Conservation (phyloP, 164 flowering plant species). For the Nelumbo lutea region DNA sequence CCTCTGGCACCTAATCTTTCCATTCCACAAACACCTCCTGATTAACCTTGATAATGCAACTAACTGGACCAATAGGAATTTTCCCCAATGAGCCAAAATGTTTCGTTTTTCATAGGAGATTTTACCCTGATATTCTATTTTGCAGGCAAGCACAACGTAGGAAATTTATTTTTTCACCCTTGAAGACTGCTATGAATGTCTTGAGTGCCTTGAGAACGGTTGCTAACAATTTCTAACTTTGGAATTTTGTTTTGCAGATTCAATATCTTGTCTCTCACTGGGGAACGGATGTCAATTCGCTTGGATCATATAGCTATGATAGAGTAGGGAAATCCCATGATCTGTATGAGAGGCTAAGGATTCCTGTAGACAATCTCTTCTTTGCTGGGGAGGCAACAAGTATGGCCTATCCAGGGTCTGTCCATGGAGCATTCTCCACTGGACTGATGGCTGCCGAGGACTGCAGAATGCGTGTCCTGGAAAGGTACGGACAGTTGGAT, state of each 20-base stretch:
- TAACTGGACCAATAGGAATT: no score
- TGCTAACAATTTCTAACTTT: not conserved
- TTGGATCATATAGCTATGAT: conserved; percentile 91
- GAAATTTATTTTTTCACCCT: no score
- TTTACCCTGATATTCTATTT: no score
- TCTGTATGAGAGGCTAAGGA: conserved; percentile 75
- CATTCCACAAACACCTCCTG: not conserved
- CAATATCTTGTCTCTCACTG: conserved; percentile 89
- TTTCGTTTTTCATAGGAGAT: no score
- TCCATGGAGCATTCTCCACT: conserved; percentile 91
- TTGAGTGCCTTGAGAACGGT: not conserved
- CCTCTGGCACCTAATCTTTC: not conserved
- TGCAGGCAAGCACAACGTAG: no score
- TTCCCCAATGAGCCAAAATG: no score
- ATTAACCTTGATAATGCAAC: no score
- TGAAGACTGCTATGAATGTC: no score
- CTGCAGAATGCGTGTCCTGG: conserved; percentile 86
- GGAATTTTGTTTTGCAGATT: conserved; percentile 44
- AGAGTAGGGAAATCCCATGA: conserved; percentile 83
- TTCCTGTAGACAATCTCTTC: conserved; percentile 87
- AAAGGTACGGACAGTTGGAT: conserved; percentile 69
- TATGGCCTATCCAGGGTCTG: conserved; percentile 69
- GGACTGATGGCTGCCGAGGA: conserved; percentile 95
- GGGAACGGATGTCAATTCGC: conserved; percentile 75
- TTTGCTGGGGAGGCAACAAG: conserved; percentile 98